Percentiles rank a stretch among this genome's conserved stretches.
Evolutionary conservation across 306 rosid species (phyloP).

Genomic region (Begonia masoniana): DNA sequence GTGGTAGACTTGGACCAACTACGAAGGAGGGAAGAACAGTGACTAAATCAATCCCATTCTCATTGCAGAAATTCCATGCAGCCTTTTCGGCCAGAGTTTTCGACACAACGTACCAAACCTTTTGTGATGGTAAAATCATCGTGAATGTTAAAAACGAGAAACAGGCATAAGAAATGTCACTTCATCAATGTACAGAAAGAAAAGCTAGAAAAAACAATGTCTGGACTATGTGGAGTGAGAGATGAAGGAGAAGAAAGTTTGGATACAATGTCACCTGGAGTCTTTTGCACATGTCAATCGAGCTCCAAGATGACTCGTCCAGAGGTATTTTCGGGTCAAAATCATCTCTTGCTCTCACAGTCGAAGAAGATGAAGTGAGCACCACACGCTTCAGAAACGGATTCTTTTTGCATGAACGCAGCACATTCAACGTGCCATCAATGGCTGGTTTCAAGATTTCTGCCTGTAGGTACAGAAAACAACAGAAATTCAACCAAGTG

Average conservation of each 20-base stretch:
- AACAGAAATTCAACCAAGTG: background rate
- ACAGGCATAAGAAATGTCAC: background rate
- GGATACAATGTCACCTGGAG: constrained; percentile 30
- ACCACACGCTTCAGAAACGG: constrained; percentile 46
- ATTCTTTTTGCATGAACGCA: constrained; percentile 58
- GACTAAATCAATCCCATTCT: constrained; percentile 47
- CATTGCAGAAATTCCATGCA: constrained; percentile 76
- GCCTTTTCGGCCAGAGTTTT: constrained; percentile 73
- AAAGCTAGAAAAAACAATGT: background rate
- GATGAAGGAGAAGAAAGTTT: background rate
- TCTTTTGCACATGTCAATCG: constrained; percentile 36
- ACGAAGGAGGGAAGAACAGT: constrained; percentile 57
- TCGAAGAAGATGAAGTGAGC: constrained; percentile 79
- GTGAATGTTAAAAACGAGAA: background rate
- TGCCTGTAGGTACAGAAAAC: constrained; percentile 15
- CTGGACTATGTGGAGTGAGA: no score
- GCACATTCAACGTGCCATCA: constrained; percentile 66
- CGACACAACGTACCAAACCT: constrained; percentile 70
- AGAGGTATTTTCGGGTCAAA: constrained; percentile 40
- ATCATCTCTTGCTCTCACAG: constrained; percentile 47
- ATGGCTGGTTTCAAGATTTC: constrained; percentile 63
- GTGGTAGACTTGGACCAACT: constrained; percentile 61
- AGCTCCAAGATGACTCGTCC: constrained; percentile 75
- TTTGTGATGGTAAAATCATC: background rate
- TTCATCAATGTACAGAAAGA: no score